phyloP scores from a whole-genome alignment of 1,284 basidiomycete species.

The Papiliotrema flavescens region DNA sequence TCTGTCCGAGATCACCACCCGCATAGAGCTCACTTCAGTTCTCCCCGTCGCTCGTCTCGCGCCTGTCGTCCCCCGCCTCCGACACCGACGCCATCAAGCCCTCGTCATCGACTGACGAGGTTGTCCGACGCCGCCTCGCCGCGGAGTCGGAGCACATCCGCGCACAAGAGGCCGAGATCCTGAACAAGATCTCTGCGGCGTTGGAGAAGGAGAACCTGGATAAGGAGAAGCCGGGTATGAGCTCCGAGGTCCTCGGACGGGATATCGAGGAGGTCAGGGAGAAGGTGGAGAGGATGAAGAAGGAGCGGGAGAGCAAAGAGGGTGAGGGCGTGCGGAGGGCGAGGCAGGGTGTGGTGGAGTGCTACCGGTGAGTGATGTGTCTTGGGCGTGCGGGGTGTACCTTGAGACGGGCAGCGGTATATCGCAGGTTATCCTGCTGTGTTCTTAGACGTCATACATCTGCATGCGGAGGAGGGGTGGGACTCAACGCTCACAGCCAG shows the following conservation, averaged over 20 bases:
- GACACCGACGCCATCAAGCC: slow-evolving; percentile 8
- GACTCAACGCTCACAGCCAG: background rate
- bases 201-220: slow-evolving; percentile 51
- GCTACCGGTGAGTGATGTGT: slow-evolving; percentile 44
- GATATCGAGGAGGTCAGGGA: slow-evolving; percentile 50
- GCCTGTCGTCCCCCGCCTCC: slow-evolving; percentile 32
- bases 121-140: slow-evolving; percentile 41
- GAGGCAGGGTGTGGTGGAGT: slow-evolving; percentile 41
- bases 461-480: too few relatives aligned
- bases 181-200: slow-evolving; percentile 41
- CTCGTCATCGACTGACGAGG: slow-evolving; percentile 34
- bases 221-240: slow-evolving; percentile 47
- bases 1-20: background rate
- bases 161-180: slow-evolving; percentile 45
- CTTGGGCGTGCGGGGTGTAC: too few relatives aligned
- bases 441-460: too few relatives aligned
- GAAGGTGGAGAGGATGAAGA: slow-evolving; percentile 45
- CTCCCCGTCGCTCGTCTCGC: slow-evolving; percentile 42
- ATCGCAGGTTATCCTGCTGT: too few relatives aligned
- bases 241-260: slow-evolving; percentile 40
- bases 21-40: slow-evolving; percentile 27
- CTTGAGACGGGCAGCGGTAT: too few relatives aligned
- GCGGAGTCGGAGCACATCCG: slow-evolving; percentile 44
- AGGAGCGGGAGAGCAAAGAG: slow-evolving; percentile 32
- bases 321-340: slow-evolving; percentile 32